These are phyloP conservation scores for Pseudogymnoascus sp. DNA, from an alignment of 2,329 filamentous ascomycete genomes.

Conservation along the genomic window DNA sequence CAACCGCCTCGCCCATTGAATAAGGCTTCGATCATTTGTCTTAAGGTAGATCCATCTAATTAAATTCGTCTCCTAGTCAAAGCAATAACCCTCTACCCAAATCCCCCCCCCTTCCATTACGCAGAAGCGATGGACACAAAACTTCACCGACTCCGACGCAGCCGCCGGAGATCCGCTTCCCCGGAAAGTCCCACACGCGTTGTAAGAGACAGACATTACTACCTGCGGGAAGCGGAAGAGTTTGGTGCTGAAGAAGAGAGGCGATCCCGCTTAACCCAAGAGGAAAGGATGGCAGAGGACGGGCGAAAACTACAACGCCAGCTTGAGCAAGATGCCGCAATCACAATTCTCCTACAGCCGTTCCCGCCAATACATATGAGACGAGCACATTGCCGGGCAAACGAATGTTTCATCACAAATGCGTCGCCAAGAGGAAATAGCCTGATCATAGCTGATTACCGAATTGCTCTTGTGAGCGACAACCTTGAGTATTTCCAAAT, in stretches of 20 bases:
- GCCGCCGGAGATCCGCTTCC: neutral
- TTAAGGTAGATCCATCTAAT: no score
- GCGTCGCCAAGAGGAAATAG: neutral
- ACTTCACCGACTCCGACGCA: neutral
- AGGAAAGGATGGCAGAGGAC: neutral
- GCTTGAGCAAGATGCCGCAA: neutral
- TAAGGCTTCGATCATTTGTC: no score
- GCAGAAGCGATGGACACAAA: neutral
- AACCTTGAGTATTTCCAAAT: neutral
- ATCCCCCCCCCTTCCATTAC: no score
- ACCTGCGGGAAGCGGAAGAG: neutral
- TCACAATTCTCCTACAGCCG: neutral
- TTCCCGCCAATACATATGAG: neutral
- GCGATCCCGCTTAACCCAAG: neutral
- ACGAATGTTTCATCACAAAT: neutral
- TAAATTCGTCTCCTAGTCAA: no score
- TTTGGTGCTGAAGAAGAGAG: neutral
- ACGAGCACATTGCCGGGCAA: neutral
- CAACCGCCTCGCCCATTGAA: no score
- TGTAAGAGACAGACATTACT: constrained; percentile 1
- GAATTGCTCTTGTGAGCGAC: neutral
- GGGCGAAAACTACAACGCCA: neutral
- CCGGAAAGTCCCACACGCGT: neutral
- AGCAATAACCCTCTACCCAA: no score
- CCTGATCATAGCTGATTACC: neutral